These are phyloP conservation scores for Myxozyma melibiosi DNA, from an alignment of 805 yeast species.

Conservation along the genomic window DNA sequence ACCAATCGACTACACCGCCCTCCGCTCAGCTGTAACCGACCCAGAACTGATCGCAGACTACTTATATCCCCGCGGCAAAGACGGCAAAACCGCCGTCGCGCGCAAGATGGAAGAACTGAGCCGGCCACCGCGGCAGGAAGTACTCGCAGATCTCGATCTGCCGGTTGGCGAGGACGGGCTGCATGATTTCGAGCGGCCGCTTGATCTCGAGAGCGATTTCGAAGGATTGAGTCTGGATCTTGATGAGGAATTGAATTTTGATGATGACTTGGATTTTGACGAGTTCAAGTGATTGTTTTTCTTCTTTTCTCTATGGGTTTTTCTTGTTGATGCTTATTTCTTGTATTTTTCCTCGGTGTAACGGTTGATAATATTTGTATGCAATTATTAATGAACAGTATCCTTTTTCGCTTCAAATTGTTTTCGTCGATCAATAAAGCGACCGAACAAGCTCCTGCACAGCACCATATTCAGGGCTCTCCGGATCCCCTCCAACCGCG, in stretches of 20 bases:
- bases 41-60: constrained; percentile 14
- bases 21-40: not conserved
- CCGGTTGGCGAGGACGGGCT: constrained; percentile 7
- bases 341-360: not conserved
- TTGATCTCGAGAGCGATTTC: constrained; percentile 3
- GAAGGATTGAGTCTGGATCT: not conserved
- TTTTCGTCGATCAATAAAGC: not conserved
- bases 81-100: constrained; percentile 8
- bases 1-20: constrained; percentile 16
- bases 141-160: not conserved
- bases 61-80: constrained; percentile 7
- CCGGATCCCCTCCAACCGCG: not conserved
- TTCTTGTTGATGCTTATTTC: not conserved
- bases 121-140: not conserved
- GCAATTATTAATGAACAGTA: not conserved
- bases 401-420: no score
- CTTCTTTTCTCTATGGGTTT: not conserved
- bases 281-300: not conserved
- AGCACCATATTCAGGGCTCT: not conserved
- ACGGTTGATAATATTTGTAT: not conserved
- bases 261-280: not conserved
- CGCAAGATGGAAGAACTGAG: constrained; percentile 7
- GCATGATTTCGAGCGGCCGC: constrained; percentile 6
- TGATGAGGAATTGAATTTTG: constrained; percentile 2
- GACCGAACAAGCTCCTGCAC: not conserved